phyloP scores from a whole-genome alignment of 768 basidiomycete species.

The Tulasnella sp. region DNA sequence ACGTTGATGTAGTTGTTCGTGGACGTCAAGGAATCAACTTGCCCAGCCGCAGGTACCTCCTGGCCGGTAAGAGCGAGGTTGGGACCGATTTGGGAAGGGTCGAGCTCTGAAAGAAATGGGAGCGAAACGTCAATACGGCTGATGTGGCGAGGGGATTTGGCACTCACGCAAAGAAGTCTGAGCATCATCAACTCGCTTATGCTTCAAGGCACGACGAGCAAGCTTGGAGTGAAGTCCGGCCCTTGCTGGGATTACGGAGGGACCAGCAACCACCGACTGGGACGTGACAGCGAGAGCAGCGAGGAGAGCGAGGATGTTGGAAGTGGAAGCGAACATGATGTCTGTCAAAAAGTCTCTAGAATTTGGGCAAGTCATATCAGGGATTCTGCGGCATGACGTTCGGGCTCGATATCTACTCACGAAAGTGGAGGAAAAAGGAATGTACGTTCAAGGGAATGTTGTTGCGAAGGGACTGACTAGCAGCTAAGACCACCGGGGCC shows the following conservation, averaged over 20 bases:
- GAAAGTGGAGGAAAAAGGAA: neutral
- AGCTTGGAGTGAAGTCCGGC: neutral
- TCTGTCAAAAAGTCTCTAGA: neutral
- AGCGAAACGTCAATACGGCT: neutral
- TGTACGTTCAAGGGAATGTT: conserved; percentile 1
- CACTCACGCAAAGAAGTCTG: conserved; percentile 1
- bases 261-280: neutral
- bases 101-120: neutral
- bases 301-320: neutral
- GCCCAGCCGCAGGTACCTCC: conserved; percentile 37
- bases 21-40: conserved; percentile 46
- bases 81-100: conserved; percentile 32
- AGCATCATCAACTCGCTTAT: neutral
- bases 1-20: conserved; percentile 60
- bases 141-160: neutral
- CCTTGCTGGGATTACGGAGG: neutral
- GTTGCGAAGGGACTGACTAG: neutral
- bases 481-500: neutral
- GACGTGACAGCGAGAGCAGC: neutral
- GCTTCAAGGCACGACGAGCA: neutral
- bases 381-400: neutral
- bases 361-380: neutral
- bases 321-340: neutral
- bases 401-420: neutral
- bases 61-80: conserved; percentile 48